Base-by-base conservation (phyloP, 164 flowering plant genomes). In the Annona squamosa region DNA sequence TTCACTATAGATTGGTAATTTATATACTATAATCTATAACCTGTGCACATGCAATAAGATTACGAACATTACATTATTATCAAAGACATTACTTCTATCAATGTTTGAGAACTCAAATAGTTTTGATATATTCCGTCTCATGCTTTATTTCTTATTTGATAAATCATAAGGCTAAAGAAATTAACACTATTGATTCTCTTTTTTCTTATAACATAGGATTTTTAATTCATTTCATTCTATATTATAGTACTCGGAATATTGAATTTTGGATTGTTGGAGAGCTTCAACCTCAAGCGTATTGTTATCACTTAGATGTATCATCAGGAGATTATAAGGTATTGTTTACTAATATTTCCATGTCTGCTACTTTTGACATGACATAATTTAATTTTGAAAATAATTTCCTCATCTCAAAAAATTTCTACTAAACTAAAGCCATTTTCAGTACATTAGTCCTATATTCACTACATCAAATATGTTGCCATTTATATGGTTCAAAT, bases 251-350 rank as follows among this genome's bases (percentile, higher is more conserved):
- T 72, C 92, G 99, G 88, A 95, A 95, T 74, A 95, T 87, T 80
- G 97, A 91, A 79, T 95, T 93, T 69, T 97, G 91, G 82, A 93
- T 93, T 86, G 99, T 97, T 77, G 99, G 99, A 62, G 87, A 88
- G 77, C 83, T 95, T 18, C 97, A 95, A 77, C 89, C 97, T 3
- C 80, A 77, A 67, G 98, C 97, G 4, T 91, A 95, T 75, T 74
- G 52, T 63, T 93, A 87, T 77, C 48, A 17, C 37, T 75, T 95
- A 77, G 70, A 86, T 41, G 78, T 93, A 68, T 81, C 86, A 41
- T 18, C 86, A 4, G 90, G 91, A 69, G 94, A 95, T 77, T 79
- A 47, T 48, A 86, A 90, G 98, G 99, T 94, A 18, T 17, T 47
- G 16, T 68, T 68, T 48, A 5, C 4, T 16, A 17, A 52, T 26